Conservation (phyloP, 306 rosid species). For the Malus orientalis region DNA sequence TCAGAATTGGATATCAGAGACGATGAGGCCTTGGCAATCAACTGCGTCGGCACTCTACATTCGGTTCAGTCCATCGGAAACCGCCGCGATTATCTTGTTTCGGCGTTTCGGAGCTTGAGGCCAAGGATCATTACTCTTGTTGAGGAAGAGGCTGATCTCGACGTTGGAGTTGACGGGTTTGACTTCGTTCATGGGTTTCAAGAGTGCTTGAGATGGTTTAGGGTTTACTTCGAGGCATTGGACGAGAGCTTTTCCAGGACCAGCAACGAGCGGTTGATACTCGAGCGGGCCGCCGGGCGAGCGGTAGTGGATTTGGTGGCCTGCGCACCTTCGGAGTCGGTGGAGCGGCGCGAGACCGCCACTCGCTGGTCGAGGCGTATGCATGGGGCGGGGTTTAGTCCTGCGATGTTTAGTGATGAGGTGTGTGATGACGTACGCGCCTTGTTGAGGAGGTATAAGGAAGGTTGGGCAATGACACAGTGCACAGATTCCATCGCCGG, state of each 20-base stretch:
- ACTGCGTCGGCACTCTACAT: conserved; percentile 62
- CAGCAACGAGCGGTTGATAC: conserved; percentile 64
- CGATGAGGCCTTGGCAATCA: conserved; percentile 75
- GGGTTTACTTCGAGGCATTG: conserved; percentile 84
- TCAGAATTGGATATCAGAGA: conserved; percentile 37
- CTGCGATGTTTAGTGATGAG: conserved; percentile 72
- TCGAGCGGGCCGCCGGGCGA: conserved; percentile 74
- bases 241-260: conserved; percentile 71
- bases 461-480: conserved; percentile 82
- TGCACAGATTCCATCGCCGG: conserved; percentile 51
- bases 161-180: conserved; percentile 57
- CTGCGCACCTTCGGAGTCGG: conserved; percentile 39
- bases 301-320: conserved; percentile 80
- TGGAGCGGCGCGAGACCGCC: conserved; percentile 70
- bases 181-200: conserved; percentile 69
- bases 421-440: conserved; percentile 84
- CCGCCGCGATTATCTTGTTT: conserved; percentile 47
- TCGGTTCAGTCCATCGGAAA: conserved; percentile 34
- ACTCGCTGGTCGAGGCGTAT: conserved; percentile 60
- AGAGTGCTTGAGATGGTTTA: conserved; percentile 88
- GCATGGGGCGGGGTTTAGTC: conserved; percentile 52
- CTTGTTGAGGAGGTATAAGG: conserved; percentile 74
- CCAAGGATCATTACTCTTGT: conserved; percentile 76
- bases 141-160: conserved; percentile 85
- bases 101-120: conserved; percentile 36